Evolutionary conservation across 257 asterid species (phyloP).

Genomic region (Schizonepeta tenuifolia): DNA sequence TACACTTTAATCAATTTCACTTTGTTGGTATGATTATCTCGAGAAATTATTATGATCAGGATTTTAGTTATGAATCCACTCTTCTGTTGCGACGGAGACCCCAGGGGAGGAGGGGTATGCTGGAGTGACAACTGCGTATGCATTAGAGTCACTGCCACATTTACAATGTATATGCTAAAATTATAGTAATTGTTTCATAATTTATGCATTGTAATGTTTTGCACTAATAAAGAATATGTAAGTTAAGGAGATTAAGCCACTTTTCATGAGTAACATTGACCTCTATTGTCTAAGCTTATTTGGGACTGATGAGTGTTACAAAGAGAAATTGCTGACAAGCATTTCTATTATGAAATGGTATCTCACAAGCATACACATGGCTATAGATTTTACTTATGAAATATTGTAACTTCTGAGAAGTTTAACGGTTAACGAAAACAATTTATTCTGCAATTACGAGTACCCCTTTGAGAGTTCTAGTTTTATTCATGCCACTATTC

Average conservation of each 20-base stretch:
- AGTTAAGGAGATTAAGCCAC: conserved; percentile 12
- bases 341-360: neutral
- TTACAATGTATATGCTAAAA: neutral
- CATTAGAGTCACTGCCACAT: neutral
- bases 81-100: neutral
- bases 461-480: neutral
- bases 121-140: neutral
- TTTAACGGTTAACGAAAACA: neutral
- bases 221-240: neutral
- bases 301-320: neutral
- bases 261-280: neutral
- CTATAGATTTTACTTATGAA: neutral
- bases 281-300: neutral
- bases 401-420: neutral
- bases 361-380: too few relatives aligned
- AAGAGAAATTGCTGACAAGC: neutral
- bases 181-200: neutral
- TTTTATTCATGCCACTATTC: neutral
- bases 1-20: neutral
- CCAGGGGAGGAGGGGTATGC: neutral
- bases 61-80: neutral
- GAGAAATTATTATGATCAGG: neutral
- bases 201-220: neutral
- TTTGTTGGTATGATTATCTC: neutral
- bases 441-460: neutral